Evolutionary conservation across 331 rosid genomes (phyloP), one percentile per base, ranked within the genome.

Genomic region (Telfairia occidentalis): DNA sequence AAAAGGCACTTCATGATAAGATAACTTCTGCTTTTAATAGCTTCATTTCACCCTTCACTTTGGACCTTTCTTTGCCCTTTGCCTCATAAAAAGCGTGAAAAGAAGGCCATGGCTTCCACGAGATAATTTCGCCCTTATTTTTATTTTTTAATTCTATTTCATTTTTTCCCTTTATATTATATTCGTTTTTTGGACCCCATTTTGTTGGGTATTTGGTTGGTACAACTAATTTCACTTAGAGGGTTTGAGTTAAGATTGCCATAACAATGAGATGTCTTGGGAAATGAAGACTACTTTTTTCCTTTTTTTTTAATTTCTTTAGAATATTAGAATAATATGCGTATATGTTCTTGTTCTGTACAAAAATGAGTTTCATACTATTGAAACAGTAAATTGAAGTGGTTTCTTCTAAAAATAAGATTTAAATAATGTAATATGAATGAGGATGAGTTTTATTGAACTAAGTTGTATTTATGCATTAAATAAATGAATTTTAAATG

Each of bases 1-100:
- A 65, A 65, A 65, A 65, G 71, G 72, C 38, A 1, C 8, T 35
- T 65, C 32, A 5, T 38, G 50, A 65, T 65, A 38, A 65, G 50
- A 65, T 65, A 38, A 65, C 10, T 19, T 9, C 45, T 32, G 3
- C 43, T 38, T 19, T 10, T n/a, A n/a, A 37, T n/a, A 2, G 71
- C 49, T 64, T n/a, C 71, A 37, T 64, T 35, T 61, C 18, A 59
- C 66, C 66, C 45, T 61, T 61, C 23, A 61, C 16, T 63, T 63
- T 59, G 40, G 40, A 59, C 66, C 29, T 21, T 29, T 59, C 8
- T 32, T 28, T 5, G 66, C 13, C 7, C 38, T 28, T 54, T 5
- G 32, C 38, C 45, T n/a, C 38, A 7, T 29, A 18, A 6, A 59
- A 53, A 58, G 28, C 65, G 37, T 58, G 37, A 26, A 58, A 58